These are phyloP conservation scores for Farysia itapuensis DNA, from an alignment of 1,284 basidiomycete species.

Conservation along the genomic window DNA sequence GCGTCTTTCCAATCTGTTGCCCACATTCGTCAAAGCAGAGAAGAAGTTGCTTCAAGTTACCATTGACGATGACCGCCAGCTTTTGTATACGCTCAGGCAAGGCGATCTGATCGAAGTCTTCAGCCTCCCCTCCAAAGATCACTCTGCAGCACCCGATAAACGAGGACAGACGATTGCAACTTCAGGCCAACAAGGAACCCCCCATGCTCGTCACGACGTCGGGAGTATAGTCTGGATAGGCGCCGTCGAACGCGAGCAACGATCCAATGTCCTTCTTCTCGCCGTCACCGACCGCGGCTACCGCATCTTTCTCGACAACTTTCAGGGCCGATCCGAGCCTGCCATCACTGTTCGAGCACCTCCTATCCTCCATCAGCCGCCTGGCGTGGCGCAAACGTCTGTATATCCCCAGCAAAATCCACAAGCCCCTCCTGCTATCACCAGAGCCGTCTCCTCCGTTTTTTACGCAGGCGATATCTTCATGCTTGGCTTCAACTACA, in stretches of 20 bases:
- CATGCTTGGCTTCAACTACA: slow-evolving; percentile 46
- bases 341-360: slow-evolving; percentile 32
- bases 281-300: slow-evolving; percentile 56
- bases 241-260: slow-evolving; percentile 33
- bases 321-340: slow-evolving; percentile 43
- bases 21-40: slow-evolving; percentile 65
- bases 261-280: slow-evolving; percentile 44
- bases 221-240: slow-evolving; percentile 51
- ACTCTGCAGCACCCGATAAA: slow-evolving; percentile 45
- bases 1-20: slow-evolving; percentile 54
- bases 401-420: slow-evolving; percentile 7
- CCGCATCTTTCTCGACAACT: slow-evolving; percentile 55
- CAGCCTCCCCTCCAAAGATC: slow-evolving; percentile 39
- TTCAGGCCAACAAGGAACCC: slow-evolving; percentile 48
- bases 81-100: slow-evolving; percentile 53
- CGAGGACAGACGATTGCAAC: slow-evolving; percentile 51
- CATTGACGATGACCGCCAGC: slow-evolving; percentile 47
- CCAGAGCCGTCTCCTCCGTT: slow-evolving; percentile 32
- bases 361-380: slow-evolving; percentile 32
- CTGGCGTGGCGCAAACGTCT: slow-evolving; percentile 15
- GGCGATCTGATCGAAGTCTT: slow-evolving; percentile 54
- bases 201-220: slow-evolving; percentile 48
- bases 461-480: slow-evolving; percentile 36
- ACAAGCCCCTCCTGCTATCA: slow-evolving; percentile 11
- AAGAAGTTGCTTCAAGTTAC: slow-evolving; percentile 58